Conservation (phyloP, 306 rosid species). For the Vigna mungo region DNA sequence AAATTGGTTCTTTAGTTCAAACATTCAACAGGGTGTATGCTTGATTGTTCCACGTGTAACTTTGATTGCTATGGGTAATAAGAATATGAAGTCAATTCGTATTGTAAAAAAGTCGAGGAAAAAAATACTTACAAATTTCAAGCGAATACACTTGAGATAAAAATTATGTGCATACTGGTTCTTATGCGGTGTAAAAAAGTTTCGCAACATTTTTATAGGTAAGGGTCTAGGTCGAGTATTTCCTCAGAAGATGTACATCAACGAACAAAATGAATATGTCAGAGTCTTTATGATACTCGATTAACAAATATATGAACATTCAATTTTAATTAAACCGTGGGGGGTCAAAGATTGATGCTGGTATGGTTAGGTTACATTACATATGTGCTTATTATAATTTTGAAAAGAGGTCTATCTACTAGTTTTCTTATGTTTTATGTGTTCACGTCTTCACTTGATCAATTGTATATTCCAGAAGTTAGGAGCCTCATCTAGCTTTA, state of each 20-base stretch:
- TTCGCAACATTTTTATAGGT: neutral
- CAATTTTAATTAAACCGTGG: neutral
- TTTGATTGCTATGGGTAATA: neutral
- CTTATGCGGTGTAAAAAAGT: neutral
- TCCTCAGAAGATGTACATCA: constrained; percentile 21
- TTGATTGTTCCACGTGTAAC: neutral
- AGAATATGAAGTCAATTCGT: neutral
- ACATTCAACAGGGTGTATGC: constrained; percentile 41
- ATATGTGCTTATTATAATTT: constrained; percentile 24
- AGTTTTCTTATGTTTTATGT: neutral
- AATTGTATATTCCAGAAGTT: constrained; percentile 29
- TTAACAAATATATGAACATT: neutral
- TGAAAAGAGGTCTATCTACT: constrained; percentile 16
- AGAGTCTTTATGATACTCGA: neutral
- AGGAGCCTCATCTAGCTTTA: neutral
- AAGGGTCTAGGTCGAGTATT: constrained; percentile 2
- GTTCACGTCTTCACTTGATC: constrained; percentile 9
- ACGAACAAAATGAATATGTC: constrained; percentile 18
- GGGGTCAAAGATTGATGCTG: neutral
- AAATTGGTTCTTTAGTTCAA: constrained; percentile 15
- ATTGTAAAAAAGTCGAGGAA: neutral
- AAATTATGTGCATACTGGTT: constrained; percentile 6
- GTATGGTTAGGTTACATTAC: constrained; percentile 7
- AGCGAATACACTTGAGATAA: neutral
- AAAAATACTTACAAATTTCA: neutral